Base-by-base conservation (phyloP, 441 rosid genomes). In the Gossypium laxum region DNA sequence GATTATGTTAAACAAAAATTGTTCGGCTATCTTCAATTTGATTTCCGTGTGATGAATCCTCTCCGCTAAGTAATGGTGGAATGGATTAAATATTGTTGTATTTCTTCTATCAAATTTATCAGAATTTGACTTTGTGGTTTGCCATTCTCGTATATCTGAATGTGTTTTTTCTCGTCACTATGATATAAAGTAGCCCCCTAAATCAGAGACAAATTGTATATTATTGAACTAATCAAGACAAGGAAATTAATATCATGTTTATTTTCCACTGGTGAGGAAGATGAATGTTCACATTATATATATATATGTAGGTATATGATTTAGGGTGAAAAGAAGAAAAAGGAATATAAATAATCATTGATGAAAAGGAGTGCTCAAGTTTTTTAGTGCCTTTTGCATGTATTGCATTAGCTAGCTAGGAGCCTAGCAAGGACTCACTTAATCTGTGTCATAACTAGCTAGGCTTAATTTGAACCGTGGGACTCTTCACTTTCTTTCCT, bases 21-120 rank as follows among this genome's bases (percentile, higher is more conserved):
- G 22, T 26, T 50, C 67, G 71, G 38, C 66, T 54, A 62, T 57
- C 14, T 55, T 73, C 71, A 32, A 12, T 60, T 73, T 66, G 43
- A 47, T 66, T 34, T 77, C 11, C 22, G 56, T 56, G 30, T 19
- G 66, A 65, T 63, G 66, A 19, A 61, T 72, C 57, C 75, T 67
- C 47, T 18, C 22, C 41, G 43, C 43, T 5, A 41, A 61, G 45
- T 50, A 21, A 55, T 38, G 66, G 26, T 54, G 15, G 70, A 67
- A 18, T 51, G 69, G 19, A 50, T 61, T 61, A 41, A 38, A 18
- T 47, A 47, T 8, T 71, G 5, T 57, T 67, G 72, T 67, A 51
- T 30, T 60, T 66, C 63, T 58, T 50, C 41, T 57, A 32, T 45
- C 6, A 55, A 41, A 6, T 24, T 57, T 56, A 57, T 43, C 28